A percentile compares a stretch with the other conserved stretches of the same genome.
phyloP scores from a whole-genome alignment of 2,329 filamentous ascomycete genomes.

The Fusarium sp. region DNA sequence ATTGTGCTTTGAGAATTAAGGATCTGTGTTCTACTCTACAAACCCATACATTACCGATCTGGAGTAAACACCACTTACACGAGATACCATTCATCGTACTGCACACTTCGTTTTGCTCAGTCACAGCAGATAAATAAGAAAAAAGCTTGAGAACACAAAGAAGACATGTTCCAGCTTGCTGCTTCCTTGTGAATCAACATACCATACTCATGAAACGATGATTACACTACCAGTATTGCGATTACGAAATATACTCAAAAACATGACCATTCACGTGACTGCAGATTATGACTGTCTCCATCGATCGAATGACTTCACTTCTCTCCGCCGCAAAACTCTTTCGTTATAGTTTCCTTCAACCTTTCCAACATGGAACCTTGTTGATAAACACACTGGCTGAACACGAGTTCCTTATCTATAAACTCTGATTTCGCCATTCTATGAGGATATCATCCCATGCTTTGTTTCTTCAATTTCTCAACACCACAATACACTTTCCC shows the following conservation, averaged over 20 bases:
- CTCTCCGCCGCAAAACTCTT: slow-evolving; percentile 12
- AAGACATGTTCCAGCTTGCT: too few relatives aligned
- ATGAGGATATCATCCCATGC: background rate
- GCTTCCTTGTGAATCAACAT: background rate
- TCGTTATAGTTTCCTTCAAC: background rate
- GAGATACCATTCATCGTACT: too few relatives aligned
- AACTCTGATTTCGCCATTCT: background rate
- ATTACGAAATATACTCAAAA: background rate
- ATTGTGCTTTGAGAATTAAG: background rate
- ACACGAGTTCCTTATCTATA: background rate
- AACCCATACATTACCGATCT: background rate
- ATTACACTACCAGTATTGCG: background rate
- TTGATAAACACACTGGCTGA: background rate
- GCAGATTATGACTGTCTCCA: background rate
- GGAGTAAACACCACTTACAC: background rate
- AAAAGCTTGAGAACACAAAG: background rate
- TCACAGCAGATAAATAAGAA: background rate
- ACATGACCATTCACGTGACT: slow-evolving; percentile 16
- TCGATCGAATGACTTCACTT: slow-evolving; percentile 25
- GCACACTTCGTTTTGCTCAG: background rate
- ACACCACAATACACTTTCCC: background rate
- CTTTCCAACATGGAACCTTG: background rate
- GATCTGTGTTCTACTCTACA: background rate
- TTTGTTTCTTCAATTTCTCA: background rate
- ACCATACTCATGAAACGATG: background rate